Base-by-base conservation (phyloP, 192 early-diverging fungal genomes). In the Phlyctochytrium arcticum region DNA sequence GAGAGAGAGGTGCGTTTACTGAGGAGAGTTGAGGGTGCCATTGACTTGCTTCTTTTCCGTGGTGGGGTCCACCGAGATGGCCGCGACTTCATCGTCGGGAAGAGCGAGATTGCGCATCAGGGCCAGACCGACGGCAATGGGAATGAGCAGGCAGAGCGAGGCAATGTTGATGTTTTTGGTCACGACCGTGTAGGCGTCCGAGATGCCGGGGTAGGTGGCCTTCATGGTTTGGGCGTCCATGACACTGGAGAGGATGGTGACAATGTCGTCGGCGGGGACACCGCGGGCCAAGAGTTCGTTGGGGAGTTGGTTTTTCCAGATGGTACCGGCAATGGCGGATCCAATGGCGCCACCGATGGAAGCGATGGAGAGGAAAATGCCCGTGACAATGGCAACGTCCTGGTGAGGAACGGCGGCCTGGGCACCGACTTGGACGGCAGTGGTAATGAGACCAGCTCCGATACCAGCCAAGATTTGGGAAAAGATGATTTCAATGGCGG, bases 401-500 rank as follows among this genome's bases (percentile, higher is more conserved):
- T 30, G 19, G 23, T 50, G 49, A 54, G 47, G 47, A 15, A 63
- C 61, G 21, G 61, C 61, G 5, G 61, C 61, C 35, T 63, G 61
- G 9, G 33, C 61, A 23, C 61, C 61, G 33, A 63, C 61, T 53
- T 63, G 61, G 3, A 29, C 29, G 21, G 61, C 61, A 15, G 32
- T 53, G 9, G 33, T 63, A 53, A 63, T 34, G 31, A 53, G 9
- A 21, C 61, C 61, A 21, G 26, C 49, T 5, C 61, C 61, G 29
- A 63, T 9, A 10, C 61, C 61, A 31, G 33, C 32, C 2, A 63
- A 12, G 0, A 34, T 36, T 54, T 63, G 61, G 9, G 61, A n/a
- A 36, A 36, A n/a, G 47, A 63, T 53, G 19, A 63, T 34, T 12
- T 34, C 29, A 10, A 34, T 19, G 17, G 26, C 15, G 9, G 19